Evolutionary conservation across 2,329 filamentous ascomycete genomes (phyloP).

Genomic region (Microdochium nivale): DNA sequence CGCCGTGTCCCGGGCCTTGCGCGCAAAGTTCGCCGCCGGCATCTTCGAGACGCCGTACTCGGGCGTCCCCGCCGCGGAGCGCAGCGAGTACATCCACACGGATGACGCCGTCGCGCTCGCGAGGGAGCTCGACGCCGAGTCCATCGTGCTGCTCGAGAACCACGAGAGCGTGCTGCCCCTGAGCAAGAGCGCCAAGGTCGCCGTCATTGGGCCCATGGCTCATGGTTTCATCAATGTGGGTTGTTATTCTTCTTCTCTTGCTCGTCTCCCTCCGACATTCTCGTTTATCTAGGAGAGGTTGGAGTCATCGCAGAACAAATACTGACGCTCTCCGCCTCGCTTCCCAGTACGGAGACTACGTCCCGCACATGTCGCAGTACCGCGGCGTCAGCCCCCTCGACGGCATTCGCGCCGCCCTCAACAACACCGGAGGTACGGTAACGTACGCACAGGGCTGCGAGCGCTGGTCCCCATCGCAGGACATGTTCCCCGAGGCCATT

Average conservation of each 20-base stretch:
- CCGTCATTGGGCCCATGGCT: constrained; percentile 69
- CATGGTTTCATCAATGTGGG: constrained; percentile 61
- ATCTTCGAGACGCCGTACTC: constrained; percentile 64
- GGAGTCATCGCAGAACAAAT: constrained; percentile 15
- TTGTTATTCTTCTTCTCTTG: constrained; percentile 4
- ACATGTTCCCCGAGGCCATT: constrained; percentile 59
- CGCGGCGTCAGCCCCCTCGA: constrained; percentile 62
- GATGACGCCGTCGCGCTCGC: constrained; percentile 48
- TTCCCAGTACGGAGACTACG: constrained; percentile 62
- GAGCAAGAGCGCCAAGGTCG: constrained; percentile 57
- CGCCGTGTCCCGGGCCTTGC: constrained; percentile 57
- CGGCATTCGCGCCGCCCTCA: constrained; percentile 54
- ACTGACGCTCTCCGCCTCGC: background rate
- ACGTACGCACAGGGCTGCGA: constrained; percentile 64
- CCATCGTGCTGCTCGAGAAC: constrained; percentile 53
- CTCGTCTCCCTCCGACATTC: background rate
- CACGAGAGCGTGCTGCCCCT: constrained; percentile 43
- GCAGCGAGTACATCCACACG: constrained; percentile 53
- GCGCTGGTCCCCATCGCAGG: constrained; percentile 62
- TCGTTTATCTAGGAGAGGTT: constrained; percentile 10
- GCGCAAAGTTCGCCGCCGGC: constrained; percentile 60
- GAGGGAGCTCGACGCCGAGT: constrained; percentile 55
- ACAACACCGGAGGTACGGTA: constrained; percentile 36
- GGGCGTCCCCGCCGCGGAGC: constrained; percentile 45
- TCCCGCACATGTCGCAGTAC: constrained; percentile 55